A percentile compares a stretch with the other conserved stretches of the same genome.
phyloP scores from a whole-genome alignment of 139 green algal genomes.

The Chlorella sorokiniana region DNA sequence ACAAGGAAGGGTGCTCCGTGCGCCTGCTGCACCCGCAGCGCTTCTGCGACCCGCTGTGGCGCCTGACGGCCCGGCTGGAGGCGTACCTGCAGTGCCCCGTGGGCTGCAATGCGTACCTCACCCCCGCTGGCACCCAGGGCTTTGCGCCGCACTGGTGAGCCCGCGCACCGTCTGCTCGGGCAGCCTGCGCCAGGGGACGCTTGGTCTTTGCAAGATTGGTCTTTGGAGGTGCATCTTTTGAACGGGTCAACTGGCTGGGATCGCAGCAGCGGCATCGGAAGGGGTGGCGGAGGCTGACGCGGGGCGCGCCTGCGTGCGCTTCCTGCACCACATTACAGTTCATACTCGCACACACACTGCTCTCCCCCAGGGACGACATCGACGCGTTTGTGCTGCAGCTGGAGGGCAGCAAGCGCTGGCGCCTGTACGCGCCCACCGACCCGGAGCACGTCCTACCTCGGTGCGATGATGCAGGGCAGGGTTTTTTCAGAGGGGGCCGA shows the following conservation, averaged over 20 bases:
- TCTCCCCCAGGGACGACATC: constrained; percentile 70
- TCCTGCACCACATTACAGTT: no score
- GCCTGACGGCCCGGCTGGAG: constrained; percentile 70
- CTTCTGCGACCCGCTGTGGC: constrained; percentile 44
- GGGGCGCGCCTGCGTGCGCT: no score
- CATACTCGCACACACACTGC: not conserved
- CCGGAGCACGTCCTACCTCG: constrained; percentile 50
- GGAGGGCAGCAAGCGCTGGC: constrained; percentile 79
- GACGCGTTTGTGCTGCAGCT: constrained; percentile 86
- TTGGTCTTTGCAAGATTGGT: no score
- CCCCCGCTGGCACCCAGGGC: constrained; percentile 48
- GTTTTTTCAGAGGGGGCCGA: no score
- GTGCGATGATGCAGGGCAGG: not conserved
- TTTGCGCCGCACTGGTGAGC: constrained; percentile 77
- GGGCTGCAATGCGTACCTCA: constrained; percentile 70
- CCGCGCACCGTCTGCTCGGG: not conserved
- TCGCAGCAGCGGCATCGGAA: no score
- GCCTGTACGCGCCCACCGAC: constrained; percentile 32
- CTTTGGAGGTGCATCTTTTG: no score
- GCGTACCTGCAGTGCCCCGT: constrained; percentile 71
- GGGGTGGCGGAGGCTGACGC: no score
- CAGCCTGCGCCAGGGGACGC: no score
- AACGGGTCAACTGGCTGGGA: no score
- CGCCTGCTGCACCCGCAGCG: constrained; percentile 86
- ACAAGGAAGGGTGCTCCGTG: constrained; percentile 37